Base-by-base conservation (phyloP, 2,329 filamentous ascomycete genomes). In the Ilyonectria mors-panacis region DNA sequence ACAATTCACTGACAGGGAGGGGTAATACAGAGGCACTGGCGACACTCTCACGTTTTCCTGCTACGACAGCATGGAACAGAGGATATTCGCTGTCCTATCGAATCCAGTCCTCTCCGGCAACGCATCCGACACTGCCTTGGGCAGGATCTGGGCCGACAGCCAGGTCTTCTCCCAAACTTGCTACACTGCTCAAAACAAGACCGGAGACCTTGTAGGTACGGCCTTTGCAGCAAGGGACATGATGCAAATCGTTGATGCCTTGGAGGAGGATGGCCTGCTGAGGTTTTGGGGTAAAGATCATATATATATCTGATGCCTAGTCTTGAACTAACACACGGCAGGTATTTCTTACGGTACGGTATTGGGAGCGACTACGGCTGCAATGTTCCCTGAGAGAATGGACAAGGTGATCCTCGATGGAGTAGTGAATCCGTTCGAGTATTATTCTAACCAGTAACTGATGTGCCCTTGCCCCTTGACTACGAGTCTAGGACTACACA, bases 211-310 rank as follows among this genome's bases (percentile, higher is more conserved):
- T 8, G 70, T 86, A 4, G 82, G 85, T 10, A 85, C 83, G 0
- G 80, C 81, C 0, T 85, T 83, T 66, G 77, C 79, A 0, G 85
- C 80, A 0, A 74, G 84, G 37, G 85, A 87, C 63, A 76, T 85
- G 68, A 80, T 85, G 63, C 61, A 72, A 6, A 80, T 86, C 57
- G 81, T 82, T 0, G 84, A 86, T 56, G 81, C 82, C 1, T 73
- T 83, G 6, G 77, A 73, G 1, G 78, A 81, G 28, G 81, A 82
- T 62, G 78, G 80, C 19, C 55, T 81, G 71, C 65, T 83, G 6
- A 71, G 80, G 10, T 85, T 80, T 66, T 83, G 78, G 79, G 83
- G 82, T 76, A 66, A 55, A 67, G 13, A 10, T 10, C 2, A 30
- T 12, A 4, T 10, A n/a, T 17, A 13, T 47, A n/a, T n/a, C n/a